Conservation (phyloP, 768 basidiomycete species). For the Lactarius hatsudake region DNA sequence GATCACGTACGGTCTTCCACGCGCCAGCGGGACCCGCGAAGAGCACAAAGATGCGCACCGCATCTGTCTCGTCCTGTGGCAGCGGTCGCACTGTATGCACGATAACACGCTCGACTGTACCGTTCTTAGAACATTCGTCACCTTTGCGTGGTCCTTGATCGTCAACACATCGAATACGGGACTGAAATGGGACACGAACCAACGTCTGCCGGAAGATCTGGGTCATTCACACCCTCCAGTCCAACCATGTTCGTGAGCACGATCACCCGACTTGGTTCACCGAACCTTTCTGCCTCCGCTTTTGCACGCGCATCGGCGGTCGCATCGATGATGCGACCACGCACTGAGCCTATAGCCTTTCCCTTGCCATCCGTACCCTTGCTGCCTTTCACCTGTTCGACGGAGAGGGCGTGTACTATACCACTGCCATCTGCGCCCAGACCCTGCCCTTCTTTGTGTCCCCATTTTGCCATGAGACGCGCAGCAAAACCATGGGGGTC, state of each 20-base stretch:
- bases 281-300: conserved; percentile 79
- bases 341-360: conserved; percentile 54
- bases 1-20: conserved; percentile 92
- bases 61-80: conserved; percentile 66
- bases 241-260: conserved; percentile 90
- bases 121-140: conserved; percentile 89
- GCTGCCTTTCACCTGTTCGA: conserved; percentile 58
- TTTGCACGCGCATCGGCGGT: conserved; percentile 78
- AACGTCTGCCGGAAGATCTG: conserved; percentile 82
- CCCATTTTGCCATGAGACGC: conserved; percentile 94
- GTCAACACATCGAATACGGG: conserved; percentile 14
- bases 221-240: conserved; percentile 79
- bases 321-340: conserved; percentile 88
- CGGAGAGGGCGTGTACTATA: conserved; percentile 84
- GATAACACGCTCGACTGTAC: conserved; percentile 86
- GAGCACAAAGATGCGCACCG: conserved; percentile 86
- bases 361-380: conserved; percentile 41
- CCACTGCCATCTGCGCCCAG: conserved; percentile 81
- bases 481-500: conserved; percentile 78
- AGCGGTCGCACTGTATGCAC: conserved; percentile 74
- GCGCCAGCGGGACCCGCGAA: conserved; percentile 92
- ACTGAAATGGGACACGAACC: conserved; percentile 45
- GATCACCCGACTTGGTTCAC: conserved; percentile 87
- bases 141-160: conserved; percentile 42
- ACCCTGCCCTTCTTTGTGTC: conserved; percentile 91